Evolutionary conservation across 192 early-diverging fungal species (phyloP).

Genomic region (Coemansia sp.): DNA sequence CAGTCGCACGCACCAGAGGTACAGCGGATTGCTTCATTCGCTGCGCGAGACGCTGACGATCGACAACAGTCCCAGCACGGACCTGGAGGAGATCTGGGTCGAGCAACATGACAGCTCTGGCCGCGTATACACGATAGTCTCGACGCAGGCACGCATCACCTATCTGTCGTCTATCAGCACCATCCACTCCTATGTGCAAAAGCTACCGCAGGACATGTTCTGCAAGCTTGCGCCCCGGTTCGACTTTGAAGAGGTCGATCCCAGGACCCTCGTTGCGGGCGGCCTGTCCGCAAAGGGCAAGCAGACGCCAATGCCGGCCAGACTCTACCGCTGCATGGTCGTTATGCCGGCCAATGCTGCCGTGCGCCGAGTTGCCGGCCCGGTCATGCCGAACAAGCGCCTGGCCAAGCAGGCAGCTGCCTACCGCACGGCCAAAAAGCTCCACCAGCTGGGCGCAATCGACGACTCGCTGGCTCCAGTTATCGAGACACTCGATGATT

Average conservation of each 20-base stretch:
- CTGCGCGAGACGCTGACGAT: constrained; percentile 8
- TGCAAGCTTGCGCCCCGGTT: constrained; percentile 55
- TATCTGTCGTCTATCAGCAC: constrained; percentile 59
- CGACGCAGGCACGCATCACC: constrained; percentile 68
- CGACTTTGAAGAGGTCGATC: constrained; percentile 10
- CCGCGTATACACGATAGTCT: constrained; percentile 52
- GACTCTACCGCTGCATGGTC: constrained; percentile 48
- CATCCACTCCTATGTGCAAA: constrained; percentile 66
- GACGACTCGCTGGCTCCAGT: constrained; percentile 67
- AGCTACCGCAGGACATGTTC: constrained; percentile 60
- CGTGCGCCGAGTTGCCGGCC: constrained; percentile 49
- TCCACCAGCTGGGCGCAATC: constrained; percentile 64
- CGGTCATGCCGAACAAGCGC: constrained; percentile 51
- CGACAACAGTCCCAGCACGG: constrained; percentile 25
- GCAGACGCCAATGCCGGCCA: background rate
- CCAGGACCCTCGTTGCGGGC: too few relatives aligned
- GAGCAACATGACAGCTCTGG: constrained; percentile 32
- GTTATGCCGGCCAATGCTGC: constrained; percentile 60
- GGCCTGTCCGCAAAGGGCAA: too few relatives aligned
- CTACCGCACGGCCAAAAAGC: constrained; percentile 61
- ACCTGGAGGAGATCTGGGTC: constrained; percentile 26
- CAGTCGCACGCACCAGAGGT: constrained; percentile 9
- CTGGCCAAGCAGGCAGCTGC: constrained; percentile 66
- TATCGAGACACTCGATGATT: constrained; percentile 4
- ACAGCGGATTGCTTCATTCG: constrained; percentile 11